Conservation (phyloP, 1,139 yeast species). For the Kurtzmaniella natalensis region DNA sequence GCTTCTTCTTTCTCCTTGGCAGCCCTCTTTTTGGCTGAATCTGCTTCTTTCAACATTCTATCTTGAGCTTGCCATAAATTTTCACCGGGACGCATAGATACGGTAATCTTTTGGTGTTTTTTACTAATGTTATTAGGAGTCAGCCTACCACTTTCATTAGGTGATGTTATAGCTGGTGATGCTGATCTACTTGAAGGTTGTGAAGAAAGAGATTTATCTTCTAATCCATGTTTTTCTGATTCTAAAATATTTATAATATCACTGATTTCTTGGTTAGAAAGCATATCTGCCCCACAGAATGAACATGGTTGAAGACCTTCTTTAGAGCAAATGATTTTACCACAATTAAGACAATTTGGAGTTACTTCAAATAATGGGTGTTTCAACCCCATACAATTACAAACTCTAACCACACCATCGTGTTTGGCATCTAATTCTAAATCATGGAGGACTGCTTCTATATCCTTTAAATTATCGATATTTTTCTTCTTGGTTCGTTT, state of each 20-base stretch:
- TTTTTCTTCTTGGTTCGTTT: conserved; percentile 34
- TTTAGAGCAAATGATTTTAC: conserved; percentile 83
- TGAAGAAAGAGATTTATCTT: conserved; percentile 7
- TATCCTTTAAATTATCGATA: conserved; percentile 52
- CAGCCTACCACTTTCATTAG: conserved; percentile 15
- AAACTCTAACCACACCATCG: conserved; percentile 25
- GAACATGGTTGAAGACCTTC: conserved; percentile 94
- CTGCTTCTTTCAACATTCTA: conserved; percentile 52
- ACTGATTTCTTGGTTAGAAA: conserved; percentile 55
- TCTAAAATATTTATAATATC: conserved; percentile 52
- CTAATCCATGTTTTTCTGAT: conserved; percentile 37
- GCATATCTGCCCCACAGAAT: conserved; percentile 67
- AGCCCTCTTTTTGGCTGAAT: conserved; percentile 25
- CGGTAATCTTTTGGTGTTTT: conserved; percentile 38
- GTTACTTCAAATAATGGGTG: conserved; percentile 88
- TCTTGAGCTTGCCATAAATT: conserved; percentile 70
- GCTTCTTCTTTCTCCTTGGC: conserved; percentile 22
- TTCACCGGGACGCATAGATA: conserved; percentile 55
- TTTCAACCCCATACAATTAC: conserved; percentile 80
- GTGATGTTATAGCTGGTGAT: conserved; percentile 10
- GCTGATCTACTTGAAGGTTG: conserved; percentile 10
- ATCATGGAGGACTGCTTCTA: conserved; percentile 41
- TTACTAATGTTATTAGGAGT: conserved; percentile 15
- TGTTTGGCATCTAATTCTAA: conserved; percentile 25
- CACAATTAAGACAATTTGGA: conserved; percentile 93